These are phyloP conservation scores for Aspergillus aculeatus DNA, from an alignment of 2,329 filamentous ascomycete species.

Conservation along the genomic window DNA sequence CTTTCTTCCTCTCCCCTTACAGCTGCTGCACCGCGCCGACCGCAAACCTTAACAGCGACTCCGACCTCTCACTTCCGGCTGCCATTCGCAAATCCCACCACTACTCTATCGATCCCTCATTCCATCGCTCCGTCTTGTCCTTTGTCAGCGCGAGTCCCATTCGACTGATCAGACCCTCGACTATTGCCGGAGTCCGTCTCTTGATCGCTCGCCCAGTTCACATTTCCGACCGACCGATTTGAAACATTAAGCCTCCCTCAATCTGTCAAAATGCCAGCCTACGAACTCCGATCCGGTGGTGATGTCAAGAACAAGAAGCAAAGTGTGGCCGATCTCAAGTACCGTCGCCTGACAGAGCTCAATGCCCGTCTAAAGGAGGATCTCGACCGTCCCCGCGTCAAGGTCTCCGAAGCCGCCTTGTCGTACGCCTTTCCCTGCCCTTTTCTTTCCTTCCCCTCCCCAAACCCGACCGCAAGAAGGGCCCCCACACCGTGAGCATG, in stretches of 20 bases:
- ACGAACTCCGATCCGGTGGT: conserved; percentile 65
- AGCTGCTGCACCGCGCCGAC: neutral
- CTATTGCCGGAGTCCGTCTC: neutral
- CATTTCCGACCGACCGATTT: neutral
- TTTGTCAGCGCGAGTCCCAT: neutral
- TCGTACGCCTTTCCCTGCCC: conserved; percentile 57
- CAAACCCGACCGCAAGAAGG: conserved; percentile 9
- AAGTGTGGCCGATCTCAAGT: conserved; percentile 97
- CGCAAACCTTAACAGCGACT: neutral
- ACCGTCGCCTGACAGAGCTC: conserved; percentile 91
- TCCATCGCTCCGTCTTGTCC: neutral
- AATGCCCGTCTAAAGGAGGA: conserved; percentile 96
- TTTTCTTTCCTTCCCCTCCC: conserved; percentile 17
- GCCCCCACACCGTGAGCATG: neutral
- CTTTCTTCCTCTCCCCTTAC: neutral
- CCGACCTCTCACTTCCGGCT: neutral
- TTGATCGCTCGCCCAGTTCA: neutral
- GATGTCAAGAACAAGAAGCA: conserved; percentile 89
- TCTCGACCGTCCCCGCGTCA: conserved; percentile 90
- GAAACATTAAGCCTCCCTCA: neutral
- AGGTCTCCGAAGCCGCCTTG: conserved; percentile 88
- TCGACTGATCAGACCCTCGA: neutral
- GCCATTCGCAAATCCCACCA: neutral
- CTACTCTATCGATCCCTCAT: neutral
- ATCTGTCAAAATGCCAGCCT: conserved; percentile 56